phyloP scores from a whole-genome alignment of 1,284 basidiomycete genomes.

The Porodaedalea pini region DNA sequence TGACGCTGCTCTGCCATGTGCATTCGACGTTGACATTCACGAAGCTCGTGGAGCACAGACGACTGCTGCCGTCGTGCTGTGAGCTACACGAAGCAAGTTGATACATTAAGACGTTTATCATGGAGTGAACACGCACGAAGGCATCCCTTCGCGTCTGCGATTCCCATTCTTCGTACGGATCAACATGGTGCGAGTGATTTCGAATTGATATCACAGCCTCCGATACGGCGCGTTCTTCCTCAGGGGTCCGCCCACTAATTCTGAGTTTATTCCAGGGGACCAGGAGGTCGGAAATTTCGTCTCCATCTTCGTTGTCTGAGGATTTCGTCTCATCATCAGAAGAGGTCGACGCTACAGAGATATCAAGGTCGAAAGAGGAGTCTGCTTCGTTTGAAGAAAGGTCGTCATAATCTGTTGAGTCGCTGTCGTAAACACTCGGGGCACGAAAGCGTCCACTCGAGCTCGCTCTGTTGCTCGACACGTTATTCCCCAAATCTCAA shows the following conservation, averaged over 20 bases:
- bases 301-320: neutral
- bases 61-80: conserved; percentile 55
- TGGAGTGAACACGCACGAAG: conserved; percentile 46
- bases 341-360: conserved; percentile 1
- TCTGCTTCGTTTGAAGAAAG: conserved; percentile 36
- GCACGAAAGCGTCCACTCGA: conserved; percentile 46
- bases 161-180: conserved; percentile 79
- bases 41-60: conserved; percentile 37
- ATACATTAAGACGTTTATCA: neutral
- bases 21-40: conserved; percentile 35
- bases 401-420: conserved; percentile 46
- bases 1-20: conserved; percentile 37
- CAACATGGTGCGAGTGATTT: conserved; percentile 58
- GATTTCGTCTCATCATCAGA: neutral
- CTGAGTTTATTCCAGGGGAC: conserved; percentile 2
- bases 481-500: neutral
- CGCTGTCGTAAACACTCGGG: conserved; percentile 44
- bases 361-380: conserved; percentile 41
- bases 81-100: conserved; percentile 37
- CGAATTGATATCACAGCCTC: conserved; percentile 70
- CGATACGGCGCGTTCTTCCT: conserved; percentile 53
- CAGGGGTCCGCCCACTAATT: conserved; percentile 28
- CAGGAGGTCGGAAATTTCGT: neutral
- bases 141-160: conserved; percentile 63
- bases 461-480: neutral